Evolutionary conservation across 2,329 filamentous ascomycete genomes (phyloP).

Genomic region (Biscogniauxia marginata): DNA sequence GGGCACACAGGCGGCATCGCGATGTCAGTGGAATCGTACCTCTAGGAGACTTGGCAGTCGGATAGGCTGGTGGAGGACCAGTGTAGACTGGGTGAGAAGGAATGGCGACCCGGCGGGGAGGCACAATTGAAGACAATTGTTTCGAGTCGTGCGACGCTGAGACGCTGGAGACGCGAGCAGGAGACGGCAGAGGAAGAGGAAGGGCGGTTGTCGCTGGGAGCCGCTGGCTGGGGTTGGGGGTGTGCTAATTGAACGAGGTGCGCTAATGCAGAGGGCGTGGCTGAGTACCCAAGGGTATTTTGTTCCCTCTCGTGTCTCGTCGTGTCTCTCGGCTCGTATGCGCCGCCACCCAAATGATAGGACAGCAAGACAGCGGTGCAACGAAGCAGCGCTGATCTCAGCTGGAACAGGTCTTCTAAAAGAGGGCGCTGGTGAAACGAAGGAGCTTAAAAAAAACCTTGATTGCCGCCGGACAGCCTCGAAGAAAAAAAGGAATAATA

Average conservation of each 20-base stretch:
- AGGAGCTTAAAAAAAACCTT: constrained; percentile 4
- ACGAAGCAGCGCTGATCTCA: background rate
- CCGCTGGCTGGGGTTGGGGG: background rate
- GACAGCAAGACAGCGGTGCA: constrained; percentile 22
- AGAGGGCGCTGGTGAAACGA: background rate
- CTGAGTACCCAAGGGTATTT: constrained; percentile 23
- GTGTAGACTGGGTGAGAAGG: constrained; percentile 23
- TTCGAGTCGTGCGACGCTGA: constrained; percentile 24
- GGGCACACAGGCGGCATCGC: constrained; percentile 6
- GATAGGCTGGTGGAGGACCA: constrained; percentile 15
- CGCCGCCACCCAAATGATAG: constrained; percentile 20
- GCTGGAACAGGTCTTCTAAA: background rate
- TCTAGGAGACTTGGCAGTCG: constrained; percentile 12
- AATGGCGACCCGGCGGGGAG: constrained; percentile 15
- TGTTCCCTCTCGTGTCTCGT: constrained; percentile 17
- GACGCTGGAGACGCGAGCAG: constrained; percentile 27
- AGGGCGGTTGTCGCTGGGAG: background rate
- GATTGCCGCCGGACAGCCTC: no score
- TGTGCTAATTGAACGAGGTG: constrained; percentile 30
- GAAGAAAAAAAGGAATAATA: constrained; percentile 1
- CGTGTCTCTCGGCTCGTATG: constrained; percentile 18
- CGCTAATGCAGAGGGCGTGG: constrained; percentile 29
- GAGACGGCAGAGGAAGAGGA: constrained; percentile 16
- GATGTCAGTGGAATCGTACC: constrained; percentile 13
- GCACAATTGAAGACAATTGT: constrained; percentile 23